Percentiles rank a stretch among this genome's conserved stretches.
phyloP scores from a whole-genome alignment of 2,329 filamentous ascomycete species.

The Stagonosporopsis chrysanthemi region DNA sequence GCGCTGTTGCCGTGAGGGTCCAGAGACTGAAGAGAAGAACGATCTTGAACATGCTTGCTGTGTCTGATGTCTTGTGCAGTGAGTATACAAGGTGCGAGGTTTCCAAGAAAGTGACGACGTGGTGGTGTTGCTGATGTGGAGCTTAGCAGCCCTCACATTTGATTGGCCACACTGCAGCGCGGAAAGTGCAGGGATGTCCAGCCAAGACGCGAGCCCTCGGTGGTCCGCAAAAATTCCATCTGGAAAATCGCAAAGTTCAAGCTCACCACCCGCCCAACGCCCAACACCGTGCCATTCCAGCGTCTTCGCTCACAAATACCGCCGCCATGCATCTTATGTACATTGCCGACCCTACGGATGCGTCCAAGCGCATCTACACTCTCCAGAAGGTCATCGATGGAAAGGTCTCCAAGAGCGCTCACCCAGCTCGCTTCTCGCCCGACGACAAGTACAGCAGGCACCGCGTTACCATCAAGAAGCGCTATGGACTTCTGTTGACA shows the following conservation, averaged over 20 bases:
- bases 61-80: not conserved
- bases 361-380: slow-evolving; percentile 84
- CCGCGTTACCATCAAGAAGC: slow-evolving; percentile 91
- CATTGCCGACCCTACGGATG: slow-evolving; percentile 77
- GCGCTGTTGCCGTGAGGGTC: slow-evolving; percentile 71
- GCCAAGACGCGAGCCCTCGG: slow-evolving; percentile 17
- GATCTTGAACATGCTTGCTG: slow-evolving; percentile 24
- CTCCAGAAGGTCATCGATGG: slow-evolving; percentile 85
- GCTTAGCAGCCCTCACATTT: slow-evolving; percentile 3
- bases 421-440: slow-evolving; percentile 94
- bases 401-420: slow-evolving; percentile 92
- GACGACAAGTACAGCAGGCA: slow-evolving; percentile 98
- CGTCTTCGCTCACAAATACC: not conserved
- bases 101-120: not conserved
- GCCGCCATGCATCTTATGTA: slow-evolving; percentile 77
- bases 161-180: slow-evolving; percentile 1
- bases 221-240: slow-evolving; percentile 35
- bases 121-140: slow-evolving; percentile 30
- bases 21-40: slow-evolving; percentile 57
- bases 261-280: slow-evolving; percentile 1
- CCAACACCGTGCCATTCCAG: not conserved
- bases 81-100: not conserved
- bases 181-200: slow-evolving; percentile 1
- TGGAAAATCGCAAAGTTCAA: slow-evolving; percentile 22
- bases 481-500: slow-evolving; percentile 86